phyloP scores from a whole-genome alignment of 306 rosid species.

The Acacia acuminata region DNA sequence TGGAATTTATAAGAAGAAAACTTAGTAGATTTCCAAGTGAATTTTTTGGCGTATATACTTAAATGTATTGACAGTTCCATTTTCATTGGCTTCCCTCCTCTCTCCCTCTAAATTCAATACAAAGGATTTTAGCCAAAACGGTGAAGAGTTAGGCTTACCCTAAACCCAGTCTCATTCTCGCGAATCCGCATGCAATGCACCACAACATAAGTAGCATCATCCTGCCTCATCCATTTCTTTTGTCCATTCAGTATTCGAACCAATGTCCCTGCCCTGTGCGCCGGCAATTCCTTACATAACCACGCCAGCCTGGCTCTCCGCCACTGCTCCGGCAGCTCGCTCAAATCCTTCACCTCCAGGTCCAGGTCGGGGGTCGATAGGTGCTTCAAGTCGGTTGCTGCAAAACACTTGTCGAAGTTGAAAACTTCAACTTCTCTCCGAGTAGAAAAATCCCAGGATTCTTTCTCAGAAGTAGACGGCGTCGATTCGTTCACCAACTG shows the following conservation, averaged over 20 bases:
- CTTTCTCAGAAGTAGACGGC: not conserved
- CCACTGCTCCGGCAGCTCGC: constrained; percentile 49
- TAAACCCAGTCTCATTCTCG: constrained; percentile 72
- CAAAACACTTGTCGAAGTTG: constrained; percentile 25
- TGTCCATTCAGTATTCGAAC: constrained; percentile 74
- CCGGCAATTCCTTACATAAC: constrained; percentile 52
- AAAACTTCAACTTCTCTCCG: not conserved
- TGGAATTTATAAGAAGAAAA: not conserved
- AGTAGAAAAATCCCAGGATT: not conserved
- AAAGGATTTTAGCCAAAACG: not conserved
- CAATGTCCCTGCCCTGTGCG: constrained; percentile 40
- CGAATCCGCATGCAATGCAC: constrained; percentile 90
- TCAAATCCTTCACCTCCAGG: constrained; percentile 46
- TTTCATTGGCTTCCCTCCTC: not conserved
- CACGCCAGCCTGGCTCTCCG: constrained; percentile 54
- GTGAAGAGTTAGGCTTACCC: constrained; percentile 36
- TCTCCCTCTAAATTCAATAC: too few relatives aligned
- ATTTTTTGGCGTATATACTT: not conserved
- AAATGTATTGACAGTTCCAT: not conserved
- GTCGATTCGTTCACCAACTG: not conserved
- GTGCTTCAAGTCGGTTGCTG: constrained; percentile 18
- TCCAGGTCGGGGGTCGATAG: constrained; percentile 38
- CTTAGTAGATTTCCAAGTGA: not conserved
- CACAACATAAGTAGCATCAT: constrained; percentile 56
- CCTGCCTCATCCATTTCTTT: constrained; percentile 81